These are phyloP conservation scores for Colletotrichum orbiculare DNA, from an alignment of 2,329 filamentous ascomycete genomes.

Conservation along the genomic window DNA sequence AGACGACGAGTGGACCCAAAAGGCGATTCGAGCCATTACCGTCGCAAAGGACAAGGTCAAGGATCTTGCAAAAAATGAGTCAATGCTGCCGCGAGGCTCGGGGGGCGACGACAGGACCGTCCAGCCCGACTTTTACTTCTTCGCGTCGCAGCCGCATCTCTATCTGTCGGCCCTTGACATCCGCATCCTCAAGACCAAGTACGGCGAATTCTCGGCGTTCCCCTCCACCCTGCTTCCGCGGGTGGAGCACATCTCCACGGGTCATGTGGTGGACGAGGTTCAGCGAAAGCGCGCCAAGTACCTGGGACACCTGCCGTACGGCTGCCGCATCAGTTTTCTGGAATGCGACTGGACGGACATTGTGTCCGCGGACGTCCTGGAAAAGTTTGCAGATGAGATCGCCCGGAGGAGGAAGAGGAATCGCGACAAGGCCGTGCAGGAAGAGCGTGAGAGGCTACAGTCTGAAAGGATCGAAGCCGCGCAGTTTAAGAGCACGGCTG, in stretches of 20 bases:
- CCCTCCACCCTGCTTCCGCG: slow-evolving; percentile 87
- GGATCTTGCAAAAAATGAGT: slow-evolving; percentile 52
- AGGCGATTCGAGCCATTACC: slow-evolving; percentile 79
- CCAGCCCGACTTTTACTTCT: slow-evolving; percentile 80
- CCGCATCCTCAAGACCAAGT: slow-evolving; percentile 89
- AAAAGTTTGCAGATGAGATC: slow-evolving; percentile 80
- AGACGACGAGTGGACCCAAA: slow-evolving; percentile 91
- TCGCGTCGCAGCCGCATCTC: slow-evolving; percentile 86
- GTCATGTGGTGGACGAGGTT: slow-evolving; percentile 87
- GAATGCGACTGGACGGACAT: slow-evolving; percentile 97
- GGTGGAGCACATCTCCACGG: slow-evolving; percentile 89
- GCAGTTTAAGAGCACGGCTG: slow-evolving; percentile 66
- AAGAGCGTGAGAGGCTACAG: slow-evolving; percentile 85
- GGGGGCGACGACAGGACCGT: slow-evolving; percentile 26
- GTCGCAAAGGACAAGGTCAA: slow-evolving; percentile 80
- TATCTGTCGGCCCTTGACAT: slow-evolving; percentile 94
- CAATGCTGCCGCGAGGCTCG: slow-evolving; percentile 35
- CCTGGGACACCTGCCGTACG: slow-evolving; percentile 84
- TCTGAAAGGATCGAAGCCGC: slow-evolving; percentile 84
- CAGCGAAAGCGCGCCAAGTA: slow-evolving; percentile 88
- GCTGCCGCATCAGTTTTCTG: slow-evolving; percentile 90
- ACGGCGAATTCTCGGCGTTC: slow-evolving; percentile 83
- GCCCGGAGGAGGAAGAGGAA: slow-evolving; percentile 81
- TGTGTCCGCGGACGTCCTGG: slow-evolving; percentile 79
- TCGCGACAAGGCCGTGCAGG: slow-evolving; percentile 83